These are phyloP conservation scores for Lumnitzera racemosa DNA, from an alignment of 345 rosid species.

Conservation along the genomic window DNA sequence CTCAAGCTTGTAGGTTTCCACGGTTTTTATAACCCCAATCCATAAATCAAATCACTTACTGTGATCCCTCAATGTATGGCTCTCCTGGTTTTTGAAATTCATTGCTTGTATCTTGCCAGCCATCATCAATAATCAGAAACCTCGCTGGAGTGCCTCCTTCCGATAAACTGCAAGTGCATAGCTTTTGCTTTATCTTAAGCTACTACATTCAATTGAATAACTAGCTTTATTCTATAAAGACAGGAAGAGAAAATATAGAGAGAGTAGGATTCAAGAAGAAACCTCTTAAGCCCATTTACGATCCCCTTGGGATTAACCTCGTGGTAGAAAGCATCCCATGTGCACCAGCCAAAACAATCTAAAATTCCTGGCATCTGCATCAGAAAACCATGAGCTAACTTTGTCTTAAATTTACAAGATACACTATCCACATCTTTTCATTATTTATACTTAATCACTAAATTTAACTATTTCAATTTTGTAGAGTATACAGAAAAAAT, in stretches of 20 bases:
- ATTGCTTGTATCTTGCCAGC: slow-evolving; percentile 51
- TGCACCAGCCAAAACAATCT: slow-evolving; percentile 61
- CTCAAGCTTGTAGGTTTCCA: not conserved
- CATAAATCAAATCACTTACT: slow-evolving; percentile 21
- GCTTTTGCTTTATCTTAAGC: not conserved
- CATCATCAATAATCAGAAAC: slow-evolving; percentile 52
- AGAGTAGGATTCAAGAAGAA: not conserved
- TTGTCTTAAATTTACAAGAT: not conserved
- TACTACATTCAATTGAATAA: no score
- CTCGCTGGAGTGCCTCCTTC: slow-evolving; percentile 51
- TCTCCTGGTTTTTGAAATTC: slow-evolving; percentile 50
- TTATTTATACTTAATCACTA: no score
- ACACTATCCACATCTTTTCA: not conserved
- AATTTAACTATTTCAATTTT: no score
- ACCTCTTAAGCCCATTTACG: slow-evolving; percentile 45
- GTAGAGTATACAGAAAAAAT: no score
- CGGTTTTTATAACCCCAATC: not conserved
- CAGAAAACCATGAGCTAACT: not conserved
- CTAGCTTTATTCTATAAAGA: not conserved
- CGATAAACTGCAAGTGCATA: slow-evolving; percentile 28
- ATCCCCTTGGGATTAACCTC: slow-evolving; percentile 49
- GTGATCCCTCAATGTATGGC: slow-evolving; percentile 41
- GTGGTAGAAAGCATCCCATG: slow-evolving; percentile 58
- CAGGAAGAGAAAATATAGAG: not conserved
- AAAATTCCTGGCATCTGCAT: slow-evolving; percentile 50